phyloP scores from a whole-genome alignment of 768 basidiomycete species.

The Suillus lakei region DNA sequence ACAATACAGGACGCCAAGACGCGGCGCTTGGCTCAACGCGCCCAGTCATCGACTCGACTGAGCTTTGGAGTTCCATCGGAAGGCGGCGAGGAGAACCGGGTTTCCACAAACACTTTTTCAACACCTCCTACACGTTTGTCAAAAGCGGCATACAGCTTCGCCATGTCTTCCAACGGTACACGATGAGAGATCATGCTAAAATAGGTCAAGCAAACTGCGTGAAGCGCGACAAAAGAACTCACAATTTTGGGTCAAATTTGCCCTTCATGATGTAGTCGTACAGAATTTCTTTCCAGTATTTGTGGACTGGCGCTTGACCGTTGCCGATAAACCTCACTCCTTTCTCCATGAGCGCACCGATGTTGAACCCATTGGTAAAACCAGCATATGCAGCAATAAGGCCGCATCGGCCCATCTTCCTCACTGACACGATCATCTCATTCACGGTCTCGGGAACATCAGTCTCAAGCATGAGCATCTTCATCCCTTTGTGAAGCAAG shows the following conservation, averaged over 20 bases:
- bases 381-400: constrained; percentile 74
- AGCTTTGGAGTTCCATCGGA: constrained; percentile 53
- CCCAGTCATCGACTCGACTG: constrained; percentile 60
- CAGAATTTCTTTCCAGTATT: constrained; percentile 75
- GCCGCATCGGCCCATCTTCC: constrained; percentile 64
- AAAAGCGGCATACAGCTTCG: constrained; percentile 66
- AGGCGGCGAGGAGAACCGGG: constrained; percentile 53
- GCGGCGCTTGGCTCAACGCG: neutral
- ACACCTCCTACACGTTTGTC: constrained; percentile 61
- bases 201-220: neutral
- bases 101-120: constrained; percentile 78
- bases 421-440: constrained; percentile 50
- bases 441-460: constrained; percentile 70
- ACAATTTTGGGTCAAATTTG: constrained; percentile 70
- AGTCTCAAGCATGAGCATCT: constrained; percentile 74
- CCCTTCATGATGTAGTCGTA: constrained; percentile 65
- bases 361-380: constrained; percentile 68
- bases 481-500: constrained; percentile 67
- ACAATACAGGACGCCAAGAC: neutral
- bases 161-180: constrained; percentile 68
- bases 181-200: constrained; percentile 58
- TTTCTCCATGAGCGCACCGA: constrained; percentile 81
- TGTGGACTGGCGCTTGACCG: constrained; percentile 76
- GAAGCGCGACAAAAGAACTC: constrained; percentile 24
- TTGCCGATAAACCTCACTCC: constrained; percentile 74